Evolutionary conservation across 257 asterid genomes (phyloP).

Genomic region (Primulina eburnea): DNA sequence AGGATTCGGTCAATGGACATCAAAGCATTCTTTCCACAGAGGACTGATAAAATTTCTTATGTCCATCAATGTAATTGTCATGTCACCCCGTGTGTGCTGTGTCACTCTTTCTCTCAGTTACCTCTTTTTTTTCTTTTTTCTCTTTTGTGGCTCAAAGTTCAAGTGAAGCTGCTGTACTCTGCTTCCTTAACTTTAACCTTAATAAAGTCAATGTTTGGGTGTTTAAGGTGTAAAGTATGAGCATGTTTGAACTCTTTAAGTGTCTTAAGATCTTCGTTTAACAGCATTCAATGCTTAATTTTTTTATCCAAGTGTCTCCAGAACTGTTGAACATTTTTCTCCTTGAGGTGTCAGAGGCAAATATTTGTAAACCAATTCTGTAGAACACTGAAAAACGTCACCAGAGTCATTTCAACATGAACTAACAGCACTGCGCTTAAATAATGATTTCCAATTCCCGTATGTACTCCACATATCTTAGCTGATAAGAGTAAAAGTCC

Average conservation of each 20-base stretch:
- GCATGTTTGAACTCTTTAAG: neutral
- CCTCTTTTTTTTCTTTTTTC: conserved; percentile 1
- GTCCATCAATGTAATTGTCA: neutral
- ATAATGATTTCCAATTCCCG: too few species aligned
- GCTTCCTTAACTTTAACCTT: neutral
- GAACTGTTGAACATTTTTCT: too few species aligned
- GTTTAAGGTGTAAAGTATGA: neutral
- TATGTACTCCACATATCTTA: neutral
- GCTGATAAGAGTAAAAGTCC: neutral
- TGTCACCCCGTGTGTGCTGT: conserved; percentile 4
- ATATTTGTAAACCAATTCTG: neutral
- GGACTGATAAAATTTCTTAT: neutral
- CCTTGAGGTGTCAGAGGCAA: neutral
- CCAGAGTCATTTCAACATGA: too few species aligned
- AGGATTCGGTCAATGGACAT: conserved; percentile 37
- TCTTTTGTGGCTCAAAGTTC: conserved; percentile 21
- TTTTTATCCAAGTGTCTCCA: too few species aligned
- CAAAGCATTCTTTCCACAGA: conserved; percentile 24
- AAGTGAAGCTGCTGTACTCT: conserved; percentile 24
- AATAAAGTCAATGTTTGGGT: neutral
- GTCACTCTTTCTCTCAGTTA: conserved; percentile 5
- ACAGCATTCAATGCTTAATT: neutral
- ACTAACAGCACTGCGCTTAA: too few species aligned
- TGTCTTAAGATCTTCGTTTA: neutral
- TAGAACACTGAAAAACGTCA: too few species aligned